phyloP scores from a whole-genome alignment of 371 early-diverging fungal genomes.

The Mortierella sp. region DNA sequence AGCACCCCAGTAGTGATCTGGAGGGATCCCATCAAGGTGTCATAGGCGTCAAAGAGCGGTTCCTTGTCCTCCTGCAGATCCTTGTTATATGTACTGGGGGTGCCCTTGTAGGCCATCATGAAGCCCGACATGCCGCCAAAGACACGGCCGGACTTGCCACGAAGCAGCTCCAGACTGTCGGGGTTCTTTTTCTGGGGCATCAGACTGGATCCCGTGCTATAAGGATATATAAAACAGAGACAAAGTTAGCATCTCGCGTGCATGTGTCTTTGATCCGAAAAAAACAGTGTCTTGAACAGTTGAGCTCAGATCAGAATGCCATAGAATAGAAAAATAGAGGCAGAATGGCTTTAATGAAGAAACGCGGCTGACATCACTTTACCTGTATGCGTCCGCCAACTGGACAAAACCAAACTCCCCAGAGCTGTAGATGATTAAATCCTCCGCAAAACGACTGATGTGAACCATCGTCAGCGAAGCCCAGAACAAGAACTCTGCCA shows the following conservation, averaged over 20 bases:
- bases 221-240: too few relatives aligned
- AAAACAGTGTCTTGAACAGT: too few relatives aligned
- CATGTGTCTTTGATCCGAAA: too few relatives aligned
- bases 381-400: slow-evolving; percentile 93
- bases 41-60: slow-evolving; percentile 95
- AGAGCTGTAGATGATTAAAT: slow-evolving; percentile 92
- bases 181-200: slow-evolving; percentile 99
- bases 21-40: slow-evolving; percentile 88
- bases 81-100: slow-evolving; percentile 98
- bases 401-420: slow-evolving; percentile 94
- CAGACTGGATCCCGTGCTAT: slow-evolving; percentile 94
- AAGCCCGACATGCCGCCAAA: slow-evolving; percentile 96
- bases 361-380: not conserved
- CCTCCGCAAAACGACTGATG: slow-evolving; percentile 93
- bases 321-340: too few relatives aligned
- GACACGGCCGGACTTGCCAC: slow-evolving; percentile 96
- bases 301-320: too few relatives aligned
- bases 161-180: slow-evolving; percentile 93
- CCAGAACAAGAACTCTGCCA: slow-evolving; percentile 96
- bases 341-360: too few relatives aligned
- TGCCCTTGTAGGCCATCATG: slow-evolving; percentile 97
- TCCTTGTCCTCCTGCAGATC: slow-evolving; percentile 99
- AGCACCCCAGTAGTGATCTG: slow-evolving; percentile 93
- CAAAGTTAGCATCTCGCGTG: too few relatives aligned
- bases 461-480: slow-evolving; percentile 90